phyloP scores from a whole-genome alignment of 2,329 filamentous ascomycete species.

The Didymella pomorum region DNA sequence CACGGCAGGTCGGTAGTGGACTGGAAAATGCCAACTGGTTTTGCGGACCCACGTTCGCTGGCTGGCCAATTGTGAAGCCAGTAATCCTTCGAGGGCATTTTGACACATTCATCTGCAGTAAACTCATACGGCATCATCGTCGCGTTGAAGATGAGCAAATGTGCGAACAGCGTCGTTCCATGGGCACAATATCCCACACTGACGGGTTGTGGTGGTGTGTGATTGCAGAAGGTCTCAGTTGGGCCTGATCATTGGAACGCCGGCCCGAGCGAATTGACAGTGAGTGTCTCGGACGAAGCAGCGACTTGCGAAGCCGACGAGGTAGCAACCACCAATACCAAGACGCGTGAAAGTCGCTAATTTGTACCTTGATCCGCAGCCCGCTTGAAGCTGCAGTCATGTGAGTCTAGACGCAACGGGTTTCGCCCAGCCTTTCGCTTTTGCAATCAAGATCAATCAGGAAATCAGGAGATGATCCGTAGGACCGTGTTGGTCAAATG shows the following conservation, averaged over 20 bases:
- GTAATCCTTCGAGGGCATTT: neutral
- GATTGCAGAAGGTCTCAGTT: conserved; percentile 4
- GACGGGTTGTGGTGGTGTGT: neutral
- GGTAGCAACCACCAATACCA: conserved; percentile 4
- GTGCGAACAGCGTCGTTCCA: neutral
- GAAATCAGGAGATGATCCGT: conserved; percentile 13
- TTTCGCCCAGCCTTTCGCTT: conserved; percentile 1
- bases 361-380: conserved; percentile 3
- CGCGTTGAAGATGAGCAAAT: neutral
- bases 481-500: conserved; percentile 9
- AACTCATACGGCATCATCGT: neutral
- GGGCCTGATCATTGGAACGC: neutral
- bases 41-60: conserved; percentile 1
- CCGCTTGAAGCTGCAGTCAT: conserved; percentile 16
- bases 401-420: conserved; percentile 8
- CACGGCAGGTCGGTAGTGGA: conserved; percentile 7
- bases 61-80: conserved; percentile 1
- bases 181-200: neutral
- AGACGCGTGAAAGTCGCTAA: conserved; percentile 1
- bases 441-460: conserved; percentile 1
- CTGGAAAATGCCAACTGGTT: conserved; percentile 7
- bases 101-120: neutral
- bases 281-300: conserved; percentile 3
- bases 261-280: conserved; percentile 3
- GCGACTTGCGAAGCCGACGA: neutral